Percentiles rank a stretch among this genome's conserved stretches.
Conservation (phyloP, 768 basidiomycete species). For the Dacryopinax spathularia region DNA sequence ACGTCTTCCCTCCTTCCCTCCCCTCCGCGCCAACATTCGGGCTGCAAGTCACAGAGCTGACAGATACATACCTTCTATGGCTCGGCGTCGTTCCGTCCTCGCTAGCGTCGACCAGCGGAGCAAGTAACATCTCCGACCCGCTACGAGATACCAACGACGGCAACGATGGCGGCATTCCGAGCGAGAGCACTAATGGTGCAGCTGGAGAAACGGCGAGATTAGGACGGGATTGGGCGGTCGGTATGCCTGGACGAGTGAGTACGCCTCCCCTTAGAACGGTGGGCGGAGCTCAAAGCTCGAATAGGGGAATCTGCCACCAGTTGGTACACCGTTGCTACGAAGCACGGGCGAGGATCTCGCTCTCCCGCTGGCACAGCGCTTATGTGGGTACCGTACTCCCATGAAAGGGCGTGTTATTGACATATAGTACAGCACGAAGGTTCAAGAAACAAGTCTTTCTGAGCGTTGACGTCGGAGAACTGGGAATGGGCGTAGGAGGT, state of each 20-base stretch:
- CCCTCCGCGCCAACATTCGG: background rate
- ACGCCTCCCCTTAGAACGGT: too few relatives aligned
- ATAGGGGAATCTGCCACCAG: constrained; percentile 18
- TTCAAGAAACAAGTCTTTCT: constrained; percentile 57
- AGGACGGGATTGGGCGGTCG: background rate
- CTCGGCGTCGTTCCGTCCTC: background rate
- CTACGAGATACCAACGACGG: too few relatives aligned
- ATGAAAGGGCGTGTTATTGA: background rate
- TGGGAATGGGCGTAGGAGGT: constrained; percentile 25
- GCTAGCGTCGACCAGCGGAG: background rate
- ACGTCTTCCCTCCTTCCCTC: background rate
- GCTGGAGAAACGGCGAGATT: background rate
- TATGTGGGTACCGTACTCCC: constrained; percentile 39
- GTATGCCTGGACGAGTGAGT: background rate
- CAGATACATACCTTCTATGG: background rate
- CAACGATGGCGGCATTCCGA: background rate
- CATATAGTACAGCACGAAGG: constrained; percentile 41
- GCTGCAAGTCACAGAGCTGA: background rate
- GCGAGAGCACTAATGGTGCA: background rate
- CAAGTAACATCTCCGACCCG: background rate
- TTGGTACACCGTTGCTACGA: constrained; percentile 53
- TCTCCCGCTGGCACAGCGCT: constrained; percentile 60
- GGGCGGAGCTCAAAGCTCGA: too few relatives aligned
- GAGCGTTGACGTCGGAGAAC: constrained; percentile 41
- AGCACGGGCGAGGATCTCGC: constrained; percentile 47